Evolutionary conservation across 2,329 filamentous ascomycete genomes (phyloP).

Genomic region (Teratosphaeria destructans): DNA sequence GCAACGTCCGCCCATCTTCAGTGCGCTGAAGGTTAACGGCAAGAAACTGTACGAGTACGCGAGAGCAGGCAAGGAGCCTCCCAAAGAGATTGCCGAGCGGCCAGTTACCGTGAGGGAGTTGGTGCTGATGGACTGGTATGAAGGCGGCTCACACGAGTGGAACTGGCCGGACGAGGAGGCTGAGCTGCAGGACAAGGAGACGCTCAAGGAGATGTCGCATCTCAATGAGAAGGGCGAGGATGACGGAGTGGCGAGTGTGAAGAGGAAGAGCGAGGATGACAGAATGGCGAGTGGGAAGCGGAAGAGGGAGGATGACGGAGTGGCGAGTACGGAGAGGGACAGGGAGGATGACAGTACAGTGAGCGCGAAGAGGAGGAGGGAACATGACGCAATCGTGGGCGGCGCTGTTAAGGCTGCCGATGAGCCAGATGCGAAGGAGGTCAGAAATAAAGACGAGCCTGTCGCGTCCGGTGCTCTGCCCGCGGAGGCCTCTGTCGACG

Average conservation of each 20-base stretch:
- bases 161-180: constrained; percentile 73
- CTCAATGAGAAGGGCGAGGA: constrained; percentile 20
- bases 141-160: constrained; percentile 69
- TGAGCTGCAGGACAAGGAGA: constrained; percentile 59
- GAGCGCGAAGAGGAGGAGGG: neutral
- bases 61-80: constrained; percentile 75
- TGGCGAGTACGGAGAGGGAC: constrained; percentile 3
- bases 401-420: constrained; percentile 21
- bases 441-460: neutral
- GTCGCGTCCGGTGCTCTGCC: constrained; percentile 4
- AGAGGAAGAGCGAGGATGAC: neutral
- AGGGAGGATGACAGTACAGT: constrained; percentile 22
- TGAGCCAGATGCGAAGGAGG: constrained; percentile 12
- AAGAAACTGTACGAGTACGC: constrained; percentile 96
- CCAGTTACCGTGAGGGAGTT: constrained; percentile 68
- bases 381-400: neutral
- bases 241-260: constrained; percentile 9
- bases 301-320: neutral
- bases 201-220: constrained; percentile 57
- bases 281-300: neutral
- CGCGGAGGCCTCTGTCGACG: neutral
- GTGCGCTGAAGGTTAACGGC: constrained; percentile 82
- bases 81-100: constrained; percentile 70
- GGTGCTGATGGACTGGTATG: constrained; percentile 73
- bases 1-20: constrained; percentile 88